Evolutionary conservation across 441 rosid genomes (phyloP), one percentile per base, ranked within the genome.

Genomic region (Cnidoscolus chayamansa): DNA sequence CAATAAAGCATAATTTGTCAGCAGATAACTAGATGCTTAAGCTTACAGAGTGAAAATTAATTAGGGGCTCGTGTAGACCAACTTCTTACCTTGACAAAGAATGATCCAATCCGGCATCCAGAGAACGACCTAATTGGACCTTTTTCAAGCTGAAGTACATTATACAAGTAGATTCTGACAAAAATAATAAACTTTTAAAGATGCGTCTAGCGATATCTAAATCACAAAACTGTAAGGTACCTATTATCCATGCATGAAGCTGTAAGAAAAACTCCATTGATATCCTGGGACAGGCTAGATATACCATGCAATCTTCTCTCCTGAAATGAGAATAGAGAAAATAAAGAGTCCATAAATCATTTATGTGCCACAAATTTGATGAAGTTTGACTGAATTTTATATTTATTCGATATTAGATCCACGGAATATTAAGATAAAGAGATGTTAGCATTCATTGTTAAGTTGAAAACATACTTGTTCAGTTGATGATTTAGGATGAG

Each of bases 221-320:
- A 0, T 75, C 17, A 50, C 59, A 45, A 60, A 70, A 68, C 35
- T 19, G 32, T 1, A 63, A 47, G 31, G 15, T 76, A 92, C 98
- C 93, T 90, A 65, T 85, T 86, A 79, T 90, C 96, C 93, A 87
- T 94, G 93, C 97, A 92, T 58, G 97, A 90, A 79, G 97, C 96
- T 71, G 99, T 84, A 69, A 94, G 86, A 65, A 75, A 85, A 66
- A 84, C 81, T 65, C 99, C 98, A 68, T 82, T 84, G 37, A 73
- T 81, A 83, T 90, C 98, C 80, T 94, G 99, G 32, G 99, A 94
- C 74, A 94, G 73, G 83, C 91, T 87, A 72, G 93, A 92, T 75
- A 90, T 80, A 65, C 99, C 95, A 79, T 93, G 97, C 65, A 86
- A 80, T 76, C 85, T 81, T 73, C 77, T 81, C 65, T 75, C 90